A percentile compares a stretch with the other conserved stretches of the same genome.
phyloP scores from a whole-genome alignment of 2,329 filamentous ascomycete species.

The Aspergillus costaricaensis region DNA sequence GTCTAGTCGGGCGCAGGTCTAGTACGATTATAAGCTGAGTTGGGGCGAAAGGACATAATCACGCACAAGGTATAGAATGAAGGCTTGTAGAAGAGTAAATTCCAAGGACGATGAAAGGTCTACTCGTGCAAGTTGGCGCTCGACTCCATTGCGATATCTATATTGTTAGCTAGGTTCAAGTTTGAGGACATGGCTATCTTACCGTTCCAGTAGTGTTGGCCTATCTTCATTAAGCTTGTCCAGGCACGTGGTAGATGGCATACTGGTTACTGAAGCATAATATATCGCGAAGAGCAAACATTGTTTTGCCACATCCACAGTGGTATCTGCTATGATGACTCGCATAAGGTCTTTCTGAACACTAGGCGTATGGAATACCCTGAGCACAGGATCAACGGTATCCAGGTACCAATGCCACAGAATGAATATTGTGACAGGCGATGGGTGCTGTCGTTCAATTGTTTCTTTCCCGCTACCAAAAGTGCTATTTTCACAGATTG shows the following conservation, averaged over 20 bases:
- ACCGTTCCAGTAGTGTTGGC: slow-evolving; percentile 14
- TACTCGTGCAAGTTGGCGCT: slow-evolving; percentile 16
- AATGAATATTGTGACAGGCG: slow-evolving; percentile 6
- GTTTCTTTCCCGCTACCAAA: neutral
- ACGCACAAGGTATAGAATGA: slow-evolving; percentile 24
- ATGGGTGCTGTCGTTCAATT: slow-evolving; percentile 3
- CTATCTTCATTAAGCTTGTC: slow-evolving; percentile 18
- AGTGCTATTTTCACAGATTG: neutral
- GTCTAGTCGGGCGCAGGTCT: slow-evolving; percentile 22
- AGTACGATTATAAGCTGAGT: neutral
- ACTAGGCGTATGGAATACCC: slow-evolving; percentile 57
- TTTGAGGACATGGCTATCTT: neutral
- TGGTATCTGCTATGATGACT: slow-evolving; percentile 24
- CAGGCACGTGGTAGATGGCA: slow-evolving; percentile 17
- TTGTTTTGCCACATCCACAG: neutral
- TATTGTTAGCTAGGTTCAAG: neutral
- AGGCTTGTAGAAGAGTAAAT: slow-evolving; percentile 23
- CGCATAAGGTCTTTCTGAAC: slow-evolving; percentile 51
- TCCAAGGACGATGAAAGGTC: slow-evolving; percentile 16
- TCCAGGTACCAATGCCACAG: slow-evolving; percentile 28
- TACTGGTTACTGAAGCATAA: slow-evolving; percentile 19
- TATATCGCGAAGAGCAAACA: slow-evolving; percentile 24
- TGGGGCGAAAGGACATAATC: too few relatives aligned
- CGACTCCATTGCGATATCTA: slow-evolving; percentile 24
- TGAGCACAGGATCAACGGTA: slow-evolving; percentile 57